These are phyloP conservation scores for Metarhizium guizhouense DNA, from an alignment of 2,329 filamentous ascomycete genomes.

Conservation along the genomic window DNA sequence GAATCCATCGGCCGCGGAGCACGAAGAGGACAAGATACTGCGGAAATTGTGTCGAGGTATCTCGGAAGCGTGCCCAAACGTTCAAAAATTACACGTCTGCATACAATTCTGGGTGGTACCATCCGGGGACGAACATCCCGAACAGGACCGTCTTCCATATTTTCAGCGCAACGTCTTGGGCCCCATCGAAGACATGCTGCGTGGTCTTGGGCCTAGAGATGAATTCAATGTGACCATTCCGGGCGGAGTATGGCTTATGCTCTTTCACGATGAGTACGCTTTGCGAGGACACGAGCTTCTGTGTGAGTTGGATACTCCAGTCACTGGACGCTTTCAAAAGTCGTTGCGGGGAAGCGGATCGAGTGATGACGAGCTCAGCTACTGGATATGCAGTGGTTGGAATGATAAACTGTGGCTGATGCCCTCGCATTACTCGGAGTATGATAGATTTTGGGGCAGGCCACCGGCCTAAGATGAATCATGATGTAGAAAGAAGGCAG, in stretches of 20 bases:
- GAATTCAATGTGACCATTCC: not conserved
- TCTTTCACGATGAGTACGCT: not conserved
- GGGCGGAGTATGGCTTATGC: not conserved
- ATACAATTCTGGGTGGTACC: not conserved
- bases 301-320: not conserved
- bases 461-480: not conserved
- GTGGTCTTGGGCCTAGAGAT: not conserved
- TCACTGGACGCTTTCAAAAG: not conserved
- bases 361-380: not conserved
- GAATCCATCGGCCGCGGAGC: not conserved
- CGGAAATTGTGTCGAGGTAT: no score
- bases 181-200: slow-evolving; percentile 1
- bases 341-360: not conserved
- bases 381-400: slow-evolving; percentile 2
- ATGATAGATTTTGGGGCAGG: not conserved
- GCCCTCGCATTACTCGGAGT: not conserved
- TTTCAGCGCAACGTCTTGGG: slow-evolving; percentile 1
- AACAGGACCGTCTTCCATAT: not conserved
- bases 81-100: no score
- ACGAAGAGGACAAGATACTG: no score
- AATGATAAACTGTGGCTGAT: not conserved
- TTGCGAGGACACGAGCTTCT: not conserved
- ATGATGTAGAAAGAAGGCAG: not conserved
- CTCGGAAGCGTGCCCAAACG: no score
- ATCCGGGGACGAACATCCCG: not conserved